Conservation (phyloP, 169 alveolate genomes). For the Ichthyophthirius multifiliis region DNA sequence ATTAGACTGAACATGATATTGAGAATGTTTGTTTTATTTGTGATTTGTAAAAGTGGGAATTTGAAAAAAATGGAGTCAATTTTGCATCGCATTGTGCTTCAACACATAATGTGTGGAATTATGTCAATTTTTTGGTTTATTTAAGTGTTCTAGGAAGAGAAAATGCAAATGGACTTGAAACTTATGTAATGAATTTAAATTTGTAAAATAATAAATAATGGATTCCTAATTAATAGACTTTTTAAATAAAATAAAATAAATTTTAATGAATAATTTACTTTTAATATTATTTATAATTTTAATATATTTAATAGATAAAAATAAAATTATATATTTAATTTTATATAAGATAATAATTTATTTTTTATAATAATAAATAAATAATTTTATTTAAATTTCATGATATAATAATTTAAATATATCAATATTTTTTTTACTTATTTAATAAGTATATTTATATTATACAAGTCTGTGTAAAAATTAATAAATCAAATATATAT, state of each 20-base stretch:
- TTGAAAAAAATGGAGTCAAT: conserved; percentile 41
- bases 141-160: conserved; percentile 20
- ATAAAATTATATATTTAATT: too few relatives aligned
- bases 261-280: too few relatives aligned
- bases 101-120: conserved; percentile 47
- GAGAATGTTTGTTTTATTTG: conserved; percentile 42
- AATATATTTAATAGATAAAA: too few relatives aligned
- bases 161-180: conserved; percentile 39
- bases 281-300: too few relatives aligned
- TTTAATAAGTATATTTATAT: too few relatives aligned
- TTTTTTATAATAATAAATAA: too few relatives aligned
- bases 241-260: neutral
- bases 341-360: too few relatives aligned
- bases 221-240: neutral
- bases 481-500: too few relatives aligned
- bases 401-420: too few relatives aligned
- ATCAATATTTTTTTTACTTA: too few relatives aligned
- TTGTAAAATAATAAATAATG: neutral
- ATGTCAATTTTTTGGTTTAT: conserved; percentile 37
- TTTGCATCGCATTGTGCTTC: conserved; percentile 23
- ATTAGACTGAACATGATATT: conserved; percentile 30
- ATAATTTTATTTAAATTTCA: too few relatives aligned
- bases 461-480: too few relatives aligned
- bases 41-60: conserved; percentile 15
- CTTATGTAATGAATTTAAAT: conserved; percentile 14